Evolutionary conservation across 495 filamentous ascomycete genomes (phyloP).

Genomic region (Xylaria acuta): DNA sequence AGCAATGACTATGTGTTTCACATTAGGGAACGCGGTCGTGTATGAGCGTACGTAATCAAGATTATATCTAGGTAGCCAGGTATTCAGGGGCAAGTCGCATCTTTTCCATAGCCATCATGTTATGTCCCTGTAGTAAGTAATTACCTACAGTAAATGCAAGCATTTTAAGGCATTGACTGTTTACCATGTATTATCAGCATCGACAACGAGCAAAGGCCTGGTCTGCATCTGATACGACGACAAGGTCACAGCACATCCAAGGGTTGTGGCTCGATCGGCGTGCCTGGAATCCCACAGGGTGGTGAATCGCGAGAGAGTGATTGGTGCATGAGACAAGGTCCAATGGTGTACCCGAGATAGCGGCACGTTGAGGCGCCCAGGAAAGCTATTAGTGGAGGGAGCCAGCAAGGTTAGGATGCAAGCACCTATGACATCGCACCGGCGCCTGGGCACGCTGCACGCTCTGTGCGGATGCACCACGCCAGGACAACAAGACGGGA

Average conservation of each 20-base stretch:
- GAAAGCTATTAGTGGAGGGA: constrained; percentile 24
- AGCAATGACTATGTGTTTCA: neutral
- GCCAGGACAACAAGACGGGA: neutral
- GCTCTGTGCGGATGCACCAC: neutral
- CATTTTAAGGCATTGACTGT: constrained; percentile 2
- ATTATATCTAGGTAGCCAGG: neutral
- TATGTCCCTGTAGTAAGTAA: neutral
- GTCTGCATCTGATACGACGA: constrained; percentile 9
- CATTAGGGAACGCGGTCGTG: neutral
- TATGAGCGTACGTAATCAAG: neutral
- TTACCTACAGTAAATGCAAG: neutral
- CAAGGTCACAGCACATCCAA: constrained; percentile 15
- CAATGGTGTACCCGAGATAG: constrained; percentile 22
- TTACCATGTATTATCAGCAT: too few relatives aligned
- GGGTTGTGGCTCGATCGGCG: constrained; percentile 15
- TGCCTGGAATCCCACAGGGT: neutral
- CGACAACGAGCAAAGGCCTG: neutral
- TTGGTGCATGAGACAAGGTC: constrained; percentile 12
- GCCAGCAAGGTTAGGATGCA: constrained; percentile 15
- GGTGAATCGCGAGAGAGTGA: constrained; percentile 8
- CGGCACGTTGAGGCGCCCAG: constrained; percentile 25
- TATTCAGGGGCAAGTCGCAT: neutral
- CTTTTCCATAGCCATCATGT: neutral
- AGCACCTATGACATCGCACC: constrained; percentile 21
- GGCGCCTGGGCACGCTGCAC: constrained; percentile 1